These are phyloP conservation scores for Nakaseomyces kungkrabaensis DNA, from an alignment of 1,139 yeast species.

Conservation along the genomic window DNA sequence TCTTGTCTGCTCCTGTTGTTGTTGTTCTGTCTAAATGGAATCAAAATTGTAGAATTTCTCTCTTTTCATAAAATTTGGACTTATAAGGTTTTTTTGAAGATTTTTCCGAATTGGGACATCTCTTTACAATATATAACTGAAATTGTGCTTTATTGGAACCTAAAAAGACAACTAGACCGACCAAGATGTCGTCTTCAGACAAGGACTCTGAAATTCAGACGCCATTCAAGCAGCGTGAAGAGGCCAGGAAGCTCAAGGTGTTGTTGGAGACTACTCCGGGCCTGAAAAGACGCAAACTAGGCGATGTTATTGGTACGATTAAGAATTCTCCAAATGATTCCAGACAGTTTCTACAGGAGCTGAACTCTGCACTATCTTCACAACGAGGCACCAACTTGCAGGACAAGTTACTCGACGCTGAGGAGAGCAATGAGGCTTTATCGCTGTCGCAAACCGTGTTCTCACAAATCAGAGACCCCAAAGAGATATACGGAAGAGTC, in stretches of 20 bases:
- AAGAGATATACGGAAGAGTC: background rate
- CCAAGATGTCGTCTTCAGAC: slow-evolving; percentile 10
- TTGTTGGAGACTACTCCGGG: slow-evolving; percentile 20
- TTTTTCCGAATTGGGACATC: background rate
- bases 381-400: slow-evolving; percentile 6
- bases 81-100: background rate
- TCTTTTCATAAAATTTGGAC: too few species aligned
- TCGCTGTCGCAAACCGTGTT: slow-evolving; percentile 11
- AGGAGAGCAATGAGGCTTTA: background rate
- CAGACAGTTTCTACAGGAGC: slow-evolving; percentile 15
- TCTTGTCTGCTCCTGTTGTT: background rate
- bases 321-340: slow-evolving; percentile 13
- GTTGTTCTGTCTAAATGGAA: too few species aligned
- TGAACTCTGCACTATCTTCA: slow-evolving; percentile 19
- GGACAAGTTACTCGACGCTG: slow-evolving; percentile 4
- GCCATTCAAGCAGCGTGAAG: slow-evolving; percentile 19
- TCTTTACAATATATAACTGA: too few species aligned
- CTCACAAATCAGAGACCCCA: slow-evolving; percentile 6
- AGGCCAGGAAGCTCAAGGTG: slow-evolving; percentile 15
- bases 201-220: slow-evolving; percentile 11
- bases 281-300: slow-evolving; percentile 8
- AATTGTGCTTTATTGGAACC: too few species aligned
- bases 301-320: slow-evolving; percentile 8
- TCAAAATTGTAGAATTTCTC: too few species aligned
- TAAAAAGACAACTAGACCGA: background rate